A percentile compares a stretch with the other conserved stretches of the same genome.
Evolutionary conservation across 106 monocot genomes (phyloP).

Genomic region (Amphibolis antarctica): DNA sequence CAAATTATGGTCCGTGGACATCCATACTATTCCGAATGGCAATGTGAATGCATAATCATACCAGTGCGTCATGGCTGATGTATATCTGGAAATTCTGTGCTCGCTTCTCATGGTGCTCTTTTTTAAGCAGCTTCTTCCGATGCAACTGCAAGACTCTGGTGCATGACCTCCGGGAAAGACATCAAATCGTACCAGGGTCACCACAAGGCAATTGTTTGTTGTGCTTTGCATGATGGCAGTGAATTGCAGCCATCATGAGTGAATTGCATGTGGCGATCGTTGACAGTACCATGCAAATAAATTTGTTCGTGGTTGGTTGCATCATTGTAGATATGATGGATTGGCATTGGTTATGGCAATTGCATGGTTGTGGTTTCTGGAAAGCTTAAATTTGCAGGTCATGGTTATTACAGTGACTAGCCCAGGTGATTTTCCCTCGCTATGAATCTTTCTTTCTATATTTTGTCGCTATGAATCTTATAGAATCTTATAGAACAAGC

Average conservation of each 20-base stretch:
- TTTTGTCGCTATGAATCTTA: no score
- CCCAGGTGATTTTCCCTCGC: no score
- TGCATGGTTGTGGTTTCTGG: neutral
- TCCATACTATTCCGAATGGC: no score
- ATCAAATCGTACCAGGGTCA: slow-evolving; percentile 83
- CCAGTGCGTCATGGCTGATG: no score
- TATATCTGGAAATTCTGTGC: neutral
- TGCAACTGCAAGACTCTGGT: slow-evolving; percentile 78
- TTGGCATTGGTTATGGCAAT: neutral
- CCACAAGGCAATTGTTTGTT: slow-evolving; percentile 80
- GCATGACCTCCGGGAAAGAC: slow-evolving; percentile 59
- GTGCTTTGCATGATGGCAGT: slow-evolving; percentile 88
- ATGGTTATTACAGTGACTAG: no score
- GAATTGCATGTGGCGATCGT: neutral
- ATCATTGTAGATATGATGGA: slow-evolving; percentile 2
- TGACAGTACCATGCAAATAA: neutral
- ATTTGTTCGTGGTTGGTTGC: neutral
- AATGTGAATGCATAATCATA: no score
- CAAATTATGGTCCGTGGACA: no score
- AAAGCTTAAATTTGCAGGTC: no score
- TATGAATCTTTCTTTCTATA: no score
- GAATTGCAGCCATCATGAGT: slow-evolving; percentile 47
- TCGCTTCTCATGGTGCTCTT: neutral
- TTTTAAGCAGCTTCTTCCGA: slow-evolving; percentile 73
- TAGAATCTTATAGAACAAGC: no score